Percentiles rank a stretch among this genome's conserved stretches.
These are phyloP conservation scores for Candida tallmaniae DNA, from an alignment of 805 yeast species.

Conservation along the genomic window DNA sequence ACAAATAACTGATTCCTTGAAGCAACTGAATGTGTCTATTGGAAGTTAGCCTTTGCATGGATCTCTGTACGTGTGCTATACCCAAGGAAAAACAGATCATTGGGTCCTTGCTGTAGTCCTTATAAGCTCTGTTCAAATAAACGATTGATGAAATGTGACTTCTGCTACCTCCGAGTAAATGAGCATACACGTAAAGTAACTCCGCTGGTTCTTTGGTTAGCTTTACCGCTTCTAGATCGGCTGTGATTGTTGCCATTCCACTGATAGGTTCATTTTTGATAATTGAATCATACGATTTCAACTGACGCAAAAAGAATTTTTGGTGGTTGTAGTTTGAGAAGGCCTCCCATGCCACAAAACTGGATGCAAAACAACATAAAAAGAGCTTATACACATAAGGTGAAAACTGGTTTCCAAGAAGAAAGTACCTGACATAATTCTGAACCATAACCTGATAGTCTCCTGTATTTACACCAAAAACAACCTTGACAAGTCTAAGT, in stretches of 20 bases:
- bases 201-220: conserved; percentile 54
- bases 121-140: conserved; percentile 68
- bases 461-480: conserved; percentile 44
- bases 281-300: conserved; percentile 81
- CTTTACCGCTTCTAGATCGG: conserved; percentile 39
- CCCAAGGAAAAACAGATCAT: conserved; percentile 73
- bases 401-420: conserved; percentile 72
- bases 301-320: conserved; percentile 82
- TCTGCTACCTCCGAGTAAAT: conserved; percentile 73
- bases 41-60: conserved; percentile 84
- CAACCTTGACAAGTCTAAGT: conserved; percentile 62
- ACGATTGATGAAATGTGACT: conserved; percentile 80
- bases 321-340: conserved; percentile 81
- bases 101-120: conserved; percentile 68
- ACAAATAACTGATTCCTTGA: conserved; percentile 77
- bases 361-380: conserved; percentile 60
- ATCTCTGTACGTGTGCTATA: conserved; percentile 77
- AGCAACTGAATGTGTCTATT: conserved; percentile 84
- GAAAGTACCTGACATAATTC: conserved; percentile 55
- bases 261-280: conserved; percentile 47
- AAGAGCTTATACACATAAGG: conserved; percentile 64
- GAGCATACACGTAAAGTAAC: conserved; percentile 72
- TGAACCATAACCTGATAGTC: conserved; percentile 51
- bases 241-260: conserved; percentile 76
- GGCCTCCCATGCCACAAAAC: conserved; percentile 52